Conservation (phyloP, 768 basidiomycete species). For the Lactarius sanguifluus region DNA sequence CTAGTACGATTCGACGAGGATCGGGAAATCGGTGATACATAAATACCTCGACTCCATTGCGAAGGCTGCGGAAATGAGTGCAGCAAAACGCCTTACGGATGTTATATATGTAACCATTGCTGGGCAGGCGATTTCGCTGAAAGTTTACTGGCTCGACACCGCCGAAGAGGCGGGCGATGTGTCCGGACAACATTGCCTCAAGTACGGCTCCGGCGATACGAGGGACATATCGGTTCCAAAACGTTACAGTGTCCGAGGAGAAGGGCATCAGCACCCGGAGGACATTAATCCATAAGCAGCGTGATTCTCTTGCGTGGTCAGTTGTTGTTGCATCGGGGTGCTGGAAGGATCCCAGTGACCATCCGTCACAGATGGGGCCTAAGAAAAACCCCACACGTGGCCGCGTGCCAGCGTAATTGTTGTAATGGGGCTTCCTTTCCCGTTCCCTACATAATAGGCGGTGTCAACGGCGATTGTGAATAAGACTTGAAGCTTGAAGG, state of each 20-base stretch:
- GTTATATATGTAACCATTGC: neutral
- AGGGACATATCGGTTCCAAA: neutral
- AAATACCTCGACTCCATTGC: neutral
- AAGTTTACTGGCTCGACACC: neutral
- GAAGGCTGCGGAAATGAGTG: neutral
- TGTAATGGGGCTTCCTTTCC: neutral
- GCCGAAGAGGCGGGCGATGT: neutral
- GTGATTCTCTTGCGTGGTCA: neutral
- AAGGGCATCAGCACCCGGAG: constrained; percentile 13
- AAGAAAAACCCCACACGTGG: neutral
- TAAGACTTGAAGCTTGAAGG: neutral
- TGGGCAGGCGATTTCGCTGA: neutral
- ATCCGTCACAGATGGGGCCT: neutral
- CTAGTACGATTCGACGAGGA: neutral
- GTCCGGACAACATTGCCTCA: neutral
- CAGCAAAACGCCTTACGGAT: neutral
- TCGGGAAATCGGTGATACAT: neutral
- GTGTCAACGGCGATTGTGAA: neutral
- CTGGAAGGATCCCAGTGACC: neutral
- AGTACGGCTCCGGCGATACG: constrained; percentile 1
- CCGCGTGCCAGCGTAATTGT: neutral
- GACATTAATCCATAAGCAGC: neutral
- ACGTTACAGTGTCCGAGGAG: constrained; percentile 20
- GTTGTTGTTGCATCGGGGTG: neutral
- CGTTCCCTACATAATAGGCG: neutral